Evolutionary conservation across 108 stramenopile species (phyloP).

Genomic region (Aurantiochytrium sp.): DNA sequence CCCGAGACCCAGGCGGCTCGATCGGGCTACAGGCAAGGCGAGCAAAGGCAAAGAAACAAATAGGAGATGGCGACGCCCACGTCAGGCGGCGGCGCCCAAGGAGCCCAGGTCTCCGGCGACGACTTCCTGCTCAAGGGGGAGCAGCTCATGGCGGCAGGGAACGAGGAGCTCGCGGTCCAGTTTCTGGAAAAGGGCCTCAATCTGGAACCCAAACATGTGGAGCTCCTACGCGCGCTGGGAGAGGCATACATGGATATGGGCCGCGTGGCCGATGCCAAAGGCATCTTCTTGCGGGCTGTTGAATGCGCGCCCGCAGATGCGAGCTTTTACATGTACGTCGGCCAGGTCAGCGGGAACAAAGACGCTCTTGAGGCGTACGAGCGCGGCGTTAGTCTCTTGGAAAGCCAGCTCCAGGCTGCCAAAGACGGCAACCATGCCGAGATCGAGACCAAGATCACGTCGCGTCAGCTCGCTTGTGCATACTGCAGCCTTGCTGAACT

Average conservation of each 20-base stretch:
- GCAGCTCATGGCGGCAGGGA: slow-evolving; percentile 3
- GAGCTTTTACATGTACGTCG: not conserved
- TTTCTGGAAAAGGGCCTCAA: not conserved
- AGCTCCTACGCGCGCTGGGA: not conserved
- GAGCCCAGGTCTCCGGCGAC: not conserved
- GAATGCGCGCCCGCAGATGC: not conserved
- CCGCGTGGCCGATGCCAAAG: not conserved
- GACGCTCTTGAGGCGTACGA: not conserved
- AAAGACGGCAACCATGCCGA: not conserved
- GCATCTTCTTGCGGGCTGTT: not conserved
- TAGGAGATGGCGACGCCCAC: too few relatives aligned
- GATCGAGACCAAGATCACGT: not conserved
- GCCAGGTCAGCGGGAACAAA: not conserved
- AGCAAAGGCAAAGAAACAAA: too few relatives aligned
- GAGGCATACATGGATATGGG: not conserved
- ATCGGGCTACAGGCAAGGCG: too few relatives aligned
- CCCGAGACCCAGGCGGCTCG: too few relatives aligned
- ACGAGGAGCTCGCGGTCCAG: not conserved
- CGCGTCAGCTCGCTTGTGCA: not conserved
- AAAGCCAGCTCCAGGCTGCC: not conserved
- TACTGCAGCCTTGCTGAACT: slow-evolving; percentile 7
- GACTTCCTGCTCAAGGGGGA: not conserved
- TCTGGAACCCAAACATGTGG: not conserved
- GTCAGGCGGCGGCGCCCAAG: too few relatives aligned
- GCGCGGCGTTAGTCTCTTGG: not conserved